These are phyloP conservation scores for Periconia sp. DNA, from an alignment of 2,329 filamentous ascomycete species.

Conservation along the genomic window DNA sequence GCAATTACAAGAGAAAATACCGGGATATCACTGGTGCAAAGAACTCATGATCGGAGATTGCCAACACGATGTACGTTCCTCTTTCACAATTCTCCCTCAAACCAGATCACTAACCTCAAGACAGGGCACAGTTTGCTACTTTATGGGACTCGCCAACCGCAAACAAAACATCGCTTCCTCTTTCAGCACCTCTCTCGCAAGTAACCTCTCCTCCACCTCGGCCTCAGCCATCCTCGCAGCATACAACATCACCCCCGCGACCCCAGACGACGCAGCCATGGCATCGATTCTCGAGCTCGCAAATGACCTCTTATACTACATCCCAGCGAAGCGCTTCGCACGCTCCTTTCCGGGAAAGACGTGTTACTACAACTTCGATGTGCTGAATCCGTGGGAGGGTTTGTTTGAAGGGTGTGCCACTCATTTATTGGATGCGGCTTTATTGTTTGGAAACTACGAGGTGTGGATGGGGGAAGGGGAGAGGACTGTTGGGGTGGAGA, in stretches of 20 bases:
- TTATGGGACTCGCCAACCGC: slow-evolving; percentile 18
- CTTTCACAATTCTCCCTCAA: neutral
- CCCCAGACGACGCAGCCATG: slow-evolving; percentile 43
- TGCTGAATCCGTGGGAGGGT: slow-evolving; percentile 30
- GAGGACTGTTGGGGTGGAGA: slow-evolving; percentile 5
- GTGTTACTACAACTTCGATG: slow-evolving; percentile 24
- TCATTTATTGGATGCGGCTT: slow-evolving; percentile 31
- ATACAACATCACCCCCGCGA: slow-evolving; percentile 41
- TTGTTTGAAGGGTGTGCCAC: slow-evolving; percentile 20
- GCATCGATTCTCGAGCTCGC: slow-evolving; percentile 42
- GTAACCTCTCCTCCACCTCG: slow-evolving; percentile 15
- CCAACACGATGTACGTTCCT: slow-evolving; percentile 44
- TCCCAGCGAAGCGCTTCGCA: slow-evolving; percentile 43
- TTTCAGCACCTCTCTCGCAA: slow-evolving; percentile 31
- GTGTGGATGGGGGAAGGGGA: slow-evolving; percentile 8
- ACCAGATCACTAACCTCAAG: neutral
- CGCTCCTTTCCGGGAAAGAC: slow-evolving; percentile 18
- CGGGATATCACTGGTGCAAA: slow-evolving; percentile 46
- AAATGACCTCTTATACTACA: slow-evolving; percentile 49
- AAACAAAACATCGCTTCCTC: slow-evolving; percentile 22
- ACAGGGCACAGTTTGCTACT: slow-evolving; percentile 19
- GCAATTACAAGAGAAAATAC: slow-evolving; percentile 13
- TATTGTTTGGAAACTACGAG: slow-evolving; percentile 30
- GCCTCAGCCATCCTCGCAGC: slow-evolving; percentile 29
- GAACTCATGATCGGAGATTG: slow-evolving; percentile 50